A percentile compares a stretch with the other conserved stretches of the same genome.
Conservation (phyloP, 306 rosid species). For the Hippophae rhamnoides region DNA sequence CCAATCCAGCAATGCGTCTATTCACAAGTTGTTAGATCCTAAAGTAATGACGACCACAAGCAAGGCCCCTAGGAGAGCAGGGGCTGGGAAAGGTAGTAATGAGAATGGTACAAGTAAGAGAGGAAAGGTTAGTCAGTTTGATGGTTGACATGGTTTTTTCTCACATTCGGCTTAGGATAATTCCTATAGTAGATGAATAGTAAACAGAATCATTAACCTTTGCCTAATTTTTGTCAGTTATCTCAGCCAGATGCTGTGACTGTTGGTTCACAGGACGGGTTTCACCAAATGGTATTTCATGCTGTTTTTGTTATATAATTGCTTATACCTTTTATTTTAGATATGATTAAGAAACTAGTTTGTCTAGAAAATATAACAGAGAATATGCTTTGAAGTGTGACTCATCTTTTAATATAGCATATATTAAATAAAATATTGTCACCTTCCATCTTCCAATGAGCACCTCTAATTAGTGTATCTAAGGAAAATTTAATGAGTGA, state of each 20-base stretch:
- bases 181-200: not conserved
- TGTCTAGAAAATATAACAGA: too few relatives aligned
- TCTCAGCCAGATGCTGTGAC: conserved; percentile 9
- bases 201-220: too few relatives aligned
- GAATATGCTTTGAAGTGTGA: too few relatives aligned
- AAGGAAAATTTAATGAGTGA: too few relatives aligned
- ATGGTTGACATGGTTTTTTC: not conserved
- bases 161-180: not conserved
- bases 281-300: conserved; percentile 12
- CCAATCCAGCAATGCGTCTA: conserved; percentile 13
- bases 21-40: conserved; percentile 8
- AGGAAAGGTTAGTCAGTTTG: conserved; percentile 17
- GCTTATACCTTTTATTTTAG: not conserved
- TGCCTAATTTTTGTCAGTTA: conserved; percentile 6
- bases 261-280: conserved; percentile 3
- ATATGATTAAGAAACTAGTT: not conserved
- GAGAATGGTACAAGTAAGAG: conserved; percentile 10
- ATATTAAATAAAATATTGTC: too few relatives aligned
- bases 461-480: too few relatives aligned
- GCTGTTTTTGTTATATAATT: not conserved
- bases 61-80: conserved; percentile 12
- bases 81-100: conserved; percentile 10
- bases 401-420: too few relatives aligned
- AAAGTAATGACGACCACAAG: conserved; percentile 4
- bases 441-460: too few relatives aligned